phyloP scores from a whole-genome alignment of 192 early-diverging fungal genomes.

The Podila minutissima region DNA sequence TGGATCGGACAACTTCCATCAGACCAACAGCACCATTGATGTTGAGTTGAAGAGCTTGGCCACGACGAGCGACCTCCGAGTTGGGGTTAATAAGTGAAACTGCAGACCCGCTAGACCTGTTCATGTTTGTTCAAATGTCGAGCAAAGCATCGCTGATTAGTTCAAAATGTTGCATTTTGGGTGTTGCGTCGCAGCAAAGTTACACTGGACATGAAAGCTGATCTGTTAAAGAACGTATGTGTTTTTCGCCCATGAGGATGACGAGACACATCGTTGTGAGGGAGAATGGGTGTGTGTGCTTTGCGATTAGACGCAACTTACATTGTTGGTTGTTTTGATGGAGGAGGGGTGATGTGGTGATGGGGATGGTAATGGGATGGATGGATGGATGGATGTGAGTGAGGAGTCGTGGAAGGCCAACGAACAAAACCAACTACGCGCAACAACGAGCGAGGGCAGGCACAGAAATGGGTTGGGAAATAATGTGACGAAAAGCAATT shows the following conservation, averaged over 20 bases:
- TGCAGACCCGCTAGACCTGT: conserved; percentile 71
- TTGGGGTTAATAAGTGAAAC: conserved; percentile 97
- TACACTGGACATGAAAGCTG: not conserved
- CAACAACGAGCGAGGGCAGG: no score
- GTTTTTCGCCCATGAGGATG: not conserved
- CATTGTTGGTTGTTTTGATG: conserved; percentile 1
- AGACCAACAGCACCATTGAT: conserved; percentile 95
- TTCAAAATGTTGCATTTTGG: no score
- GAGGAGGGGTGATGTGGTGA: conserved; percentile 1
- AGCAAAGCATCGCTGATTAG: no score
- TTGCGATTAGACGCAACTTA: not conserved
- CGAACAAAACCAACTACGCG: no score
- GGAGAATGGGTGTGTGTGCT: not conserved
- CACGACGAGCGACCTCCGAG: conserved; percentile 96
- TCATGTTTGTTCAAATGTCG: not conserved
- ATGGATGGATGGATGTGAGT: not conserved
- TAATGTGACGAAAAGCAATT: no score
- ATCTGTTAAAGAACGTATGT: not conserved
- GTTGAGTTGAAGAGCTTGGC: conserved; percentile 97
- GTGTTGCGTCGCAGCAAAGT: not conserved
- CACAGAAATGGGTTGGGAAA: no score
- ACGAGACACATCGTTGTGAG: not conserved
- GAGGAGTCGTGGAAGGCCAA: not conserved
- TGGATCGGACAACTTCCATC: conserved; percentile 95
- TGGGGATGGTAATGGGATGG: not conserved